A percentile compares a stretch with the other conserved stretches of the same genome.
Evolutionary conservation across 2,329 filamentous ascomycete genomes (phyloP).

Genomic region (Fusarium sulawesiense): DNA sequence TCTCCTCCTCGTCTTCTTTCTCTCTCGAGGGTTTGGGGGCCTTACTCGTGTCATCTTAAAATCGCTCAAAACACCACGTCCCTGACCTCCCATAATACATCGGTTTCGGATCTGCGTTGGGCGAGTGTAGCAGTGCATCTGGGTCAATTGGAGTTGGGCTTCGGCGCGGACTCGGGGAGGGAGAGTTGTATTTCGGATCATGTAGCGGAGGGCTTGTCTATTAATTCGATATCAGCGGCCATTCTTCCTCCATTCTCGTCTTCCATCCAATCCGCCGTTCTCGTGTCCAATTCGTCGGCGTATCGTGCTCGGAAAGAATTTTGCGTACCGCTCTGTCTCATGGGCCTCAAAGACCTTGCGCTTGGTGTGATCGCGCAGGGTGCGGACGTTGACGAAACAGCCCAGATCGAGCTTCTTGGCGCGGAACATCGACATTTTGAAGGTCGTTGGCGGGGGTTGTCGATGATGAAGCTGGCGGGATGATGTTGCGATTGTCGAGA

Average conservation of each 20-base stretch:
- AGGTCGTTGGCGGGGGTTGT: slow-evolving; percentile 23
- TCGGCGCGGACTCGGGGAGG: slow-evolving; percentile 84
- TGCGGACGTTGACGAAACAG: slow-evolving; percentile 85
- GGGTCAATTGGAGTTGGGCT: slow-evolving; percentile 89
- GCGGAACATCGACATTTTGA: slow-evolving; percentile 84
- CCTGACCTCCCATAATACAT: slow-evolving; percentile 91
- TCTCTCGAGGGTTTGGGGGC: slow-evolving; percentile 31
- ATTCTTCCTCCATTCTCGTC: not conserved
- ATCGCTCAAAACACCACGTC: slow-evolving; percentile 88
- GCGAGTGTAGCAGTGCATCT: slow-evolving; percentile 97
- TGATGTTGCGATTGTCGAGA: slow-evolving; percentile 22
- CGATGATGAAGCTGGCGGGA: slow-evolving; percentile 30
- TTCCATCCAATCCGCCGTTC: slow-evolving; percentile 5
- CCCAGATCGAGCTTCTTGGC: slow-evolving; percentile 90
- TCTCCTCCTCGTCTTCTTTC: not conserved
- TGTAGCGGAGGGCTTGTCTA: slow-evolving; percentile 92
- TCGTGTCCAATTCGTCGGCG: not conserved
- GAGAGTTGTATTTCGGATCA: slow-evolving; percentile 91
- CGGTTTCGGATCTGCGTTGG: slow-evolving; percentile 94
- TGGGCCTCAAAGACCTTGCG: slow-evolving; percentile 88
- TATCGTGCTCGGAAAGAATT: slow-evolving; percentile 17
- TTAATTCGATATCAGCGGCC: not conserved
- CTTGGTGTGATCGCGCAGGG: slow-evolving; percentile 96
- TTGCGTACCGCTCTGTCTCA: slow-evolving; percentile 84
- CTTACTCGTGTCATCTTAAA: slow-evolving; percentile 92